Conservation (phyloP, 2,329 filamentous ascomycete genomes). For the Calonectria pseudoturangicola region DNA sequence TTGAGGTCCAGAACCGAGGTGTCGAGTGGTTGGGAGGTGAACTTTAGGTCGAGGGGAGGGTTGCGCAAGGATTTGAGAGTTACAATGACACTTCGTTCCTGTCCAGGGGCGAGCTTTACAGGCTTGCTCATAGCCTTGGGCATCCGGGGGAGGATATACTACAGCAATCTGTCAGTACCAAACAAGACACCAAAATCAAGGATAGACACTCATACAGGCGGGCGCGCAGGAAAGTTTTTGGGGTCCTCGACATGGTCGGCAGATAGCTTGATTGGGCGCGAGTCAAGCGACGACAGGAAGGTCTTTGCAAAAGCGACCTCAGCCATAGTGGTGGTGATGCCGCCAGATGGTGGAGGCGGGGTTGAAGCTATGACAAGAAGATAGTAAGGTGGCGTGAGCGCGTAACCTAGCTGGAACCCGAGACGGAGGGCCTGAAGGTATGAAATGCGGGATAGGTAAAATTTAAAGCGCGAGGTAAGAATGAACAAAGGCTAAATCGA, state of each 20-base stretch:
- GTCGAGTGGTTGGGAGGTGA: slow-evolving; percentile 77
- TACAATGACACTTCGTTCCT: slow-evolving; percentile 73
- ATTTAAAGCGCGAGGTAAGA: background rate
- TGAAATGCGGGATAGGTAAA: background rate
- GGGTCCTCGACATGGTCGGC: slow-evolving; percentile 93
- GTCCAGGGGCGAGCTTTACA: slow-evolving; percentile 68
- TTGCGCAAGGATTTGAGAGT: slow-evolving; percentile 86
- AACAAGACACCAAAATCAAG: slow-evolving; percentile 1
- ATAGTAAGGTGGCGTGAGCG: slow-evolving; percentile 1
- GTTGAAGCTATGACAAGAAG: slow-evolving; percentile 39
- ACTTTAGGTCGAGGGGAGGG: slow-evolving; percentile 79
- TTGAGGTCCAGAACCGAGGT: slow-evolving; percentile 90
- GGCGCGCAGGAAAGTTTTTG: slow-evolving; percentile 83
- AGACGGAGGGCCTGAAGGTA: background rate
- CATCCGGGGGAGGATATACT: slow-evolving; percentile 85
- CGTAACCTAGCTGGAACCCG: background rate
- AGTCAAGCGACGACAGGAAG: slow-evolving; percentile 88
- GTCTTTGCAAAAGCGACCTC: slow-evolving; percentile 89
- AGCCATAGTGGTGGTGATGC: slow-evolving; percentile 73
- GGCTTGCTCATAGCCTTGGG: slow-evolving; percentile 73
- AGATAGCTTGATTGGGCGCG: slow-evolving; percentile 86
- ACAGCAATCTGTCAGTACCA: slow-evolving; percentile 26
- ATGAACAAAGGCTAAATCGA: slow-evolving; percentile 1
- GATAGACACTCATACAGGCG: slow-evolving; percentile 75
- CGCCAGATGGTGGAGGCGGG: slow-evolving; percentile 47